phyloP scores from a whole-genome alignment of 768 basidiomycete species.

The Cyclocybe aegerita region DNA sequence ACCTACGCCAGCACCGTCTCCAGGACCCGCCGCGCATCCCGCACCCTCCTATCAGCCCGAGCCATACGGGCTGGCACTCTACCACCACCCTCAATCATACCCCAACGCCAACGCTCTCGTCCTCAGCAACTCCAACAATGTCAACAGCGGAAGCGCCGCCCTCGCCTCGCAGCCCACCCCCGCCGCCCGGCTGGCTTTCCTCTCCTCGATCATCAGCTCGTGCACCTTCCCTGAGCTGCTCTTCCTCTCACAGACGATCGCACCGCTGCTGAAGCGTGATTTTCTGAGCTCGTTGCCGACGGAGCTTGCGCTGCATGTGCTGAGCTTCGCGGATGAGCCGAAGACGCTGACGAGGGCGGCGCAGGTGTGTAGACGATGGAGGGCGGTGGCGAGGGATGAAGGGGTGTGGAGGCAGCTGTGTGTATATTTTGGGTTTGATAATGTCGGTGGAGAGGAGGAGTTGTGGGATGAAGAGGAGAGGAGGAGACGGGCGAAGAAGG shows the following conservation, averaged over 20 bases:
- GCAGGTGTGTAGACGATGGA: slow-evolving; percentile 75
- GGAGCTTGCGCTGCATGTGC: slow-evolving; percentile 72
- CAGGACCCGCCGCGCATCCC: slow-evolving; percentile 28
- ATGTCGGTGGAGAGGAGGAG: slow-evolving; percentile 14
- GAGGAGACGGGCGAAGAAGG: slow-evolving; percentile 5
- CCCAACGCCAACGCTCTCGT: slow-evolving; percentile 11
- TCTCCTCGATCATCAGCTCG: slow-evolving; percentile 47
- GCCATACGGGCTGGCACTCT: not conserved
- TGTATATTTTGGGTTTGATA: slow-evolving; percentile 48
- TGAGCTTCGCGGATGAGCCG: slow-evolving; percentile 74
- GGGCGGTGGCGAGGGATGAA: slow-evolving; percentile 68
- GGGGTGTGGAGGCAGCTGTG: slow-evolving; percentile 82
- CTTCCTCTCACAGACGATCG: slow-evolving; percentile 63
- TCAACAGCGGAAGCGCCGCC: slow-evolving; percentile 24
- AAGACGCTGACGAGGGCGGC: slow-evolving; percentile 71
- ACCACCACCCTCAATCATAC: slow-evolving; percentile 18
- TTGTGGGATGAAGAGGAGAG: slow-evolving; percentile 8
- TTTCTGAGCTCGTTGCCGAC: slow-evolving; percentile 38
- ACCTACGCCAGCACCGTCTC: slow-evolving; percentile 64
- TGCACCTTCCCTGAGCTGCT: slow-evolving; percentile 63
- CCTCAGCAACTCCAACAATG: not conserved
- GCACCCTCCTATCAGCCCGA: too few species aligned
- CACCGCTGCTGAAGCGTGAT: slow-evolving; percentile 64
- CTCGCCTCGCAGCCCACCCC: slow-evolving; percentile 37
- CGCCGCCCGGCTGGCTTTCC: slow-evolving; percentile 23